Conservation (phyloP, 2,329 filamentous ascomycete genomes). For the Exophiala mesophila region DNA sequence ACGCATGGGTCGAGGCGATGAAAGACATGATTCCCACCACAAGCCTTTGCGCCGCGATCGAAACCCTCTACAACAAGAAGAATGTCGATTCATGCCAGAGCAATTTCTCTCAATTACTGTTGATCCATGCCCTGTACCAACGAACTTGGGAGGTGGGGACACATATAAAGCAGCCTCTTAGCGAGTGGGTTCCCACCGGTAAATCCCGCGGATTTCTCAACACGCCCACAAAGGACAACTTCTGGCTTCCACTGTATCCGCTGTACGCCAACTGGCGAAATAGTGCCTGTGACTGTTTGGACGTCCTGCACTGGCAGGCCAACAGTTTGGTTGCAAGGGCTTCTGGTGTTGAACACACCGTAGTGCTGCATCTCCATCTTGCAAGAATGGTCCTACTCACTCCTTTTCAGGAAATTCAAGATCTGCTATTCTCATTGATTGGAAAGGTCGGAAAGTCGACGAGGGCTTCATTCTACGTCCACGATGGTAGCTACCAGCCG, state of each 20-base stretch:
- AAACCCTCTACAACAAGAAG: constrained; percentile 48
- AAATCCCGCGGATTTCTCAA: constrained; percentile 35
- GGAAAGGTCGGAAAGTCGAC: constrained; percentile 20
- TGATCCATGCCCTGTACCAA: constrained; percentile 49
- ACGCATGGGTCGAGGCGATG: constrained; percentile 29
- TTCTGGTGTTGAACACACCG: constrained; percentile 50
- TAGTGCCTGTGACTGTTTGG: constrained; percentile 43
- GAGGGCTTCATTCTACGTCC: constrained; percentile 22
- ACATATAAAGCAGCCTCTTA: constrained; percentile 43
- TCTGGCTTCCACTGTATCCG: constrained; percentile 46
- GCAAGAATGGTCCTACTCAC: constrained; percentile 50
- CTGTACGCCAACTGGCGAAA: constrained; percentile 46
- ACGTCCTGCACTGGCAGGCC: constrained; percentile 56
- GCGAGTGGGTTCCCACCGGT: constrained; percentile 43
- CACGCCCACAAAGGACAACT: constrained; percentile 33
- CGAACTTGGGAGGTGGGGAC: constrained; percentile 47
- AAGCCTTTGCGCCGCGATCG: constrained; percentile 32
- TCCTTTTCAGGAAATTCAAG: constrained; percentile 44
- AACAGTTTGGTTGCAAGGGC: constrained; percentile 48
- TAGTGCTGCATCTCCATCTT: constrained; percentile 52
- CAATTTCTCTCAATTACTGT: constrained; percentile 46
- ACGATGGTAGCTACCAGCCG: constrained; percentile 24
- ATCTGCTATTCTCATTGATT: constrained; percentile 27
- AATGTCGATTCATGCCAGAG: constrained; percentile 40
- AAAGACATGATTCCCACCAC: constrained; percentile 4